Evolutionary conservation across 805 yeast genomes (phyloP).

Genomic region (Saturnispora besseyi): DNA sequence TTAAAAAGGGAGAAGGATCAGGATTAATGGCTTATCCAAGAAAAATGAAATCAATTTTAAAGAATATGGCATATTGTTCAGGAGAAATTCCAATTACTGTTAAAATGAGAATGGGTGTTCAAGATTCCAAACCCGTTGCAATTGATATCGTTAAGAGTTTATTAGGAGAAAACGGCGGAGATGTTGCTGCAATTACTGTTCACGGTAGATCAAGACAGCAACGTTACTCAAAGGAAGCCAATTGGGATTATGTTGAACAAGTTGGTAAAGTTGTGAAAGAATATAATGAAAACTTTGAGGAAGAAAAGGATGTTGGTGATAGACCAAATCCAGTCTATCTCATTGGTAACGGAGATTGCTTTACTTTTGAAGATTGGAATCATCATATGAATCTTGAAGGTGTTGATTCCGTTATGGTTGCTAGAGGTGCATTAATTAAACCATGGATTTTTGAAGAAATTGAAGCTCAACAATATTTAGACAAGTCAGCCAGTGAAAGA

Average conservation of each 20-base stretch:
- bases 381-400: conserved; percentile 53
- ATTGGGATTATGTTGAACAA: conserved; percentile 81
- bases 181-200: conserved; percentile 81
- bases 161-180: conserved; percentile 52
- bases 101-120: conserved; percentile 86
- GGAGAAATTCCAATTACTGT: conserved; percentile 91
- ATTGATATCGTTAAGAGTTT: conserved; percentile 61
- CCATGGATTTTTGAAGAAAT: conserved; percentile 99
- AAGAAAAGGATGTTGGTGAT: conserved; percentile 51
- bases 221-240: conserved; percentile 82
- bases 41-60: conserved; percentile 63
- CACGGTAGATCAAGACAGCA: conserved; percentile 98
- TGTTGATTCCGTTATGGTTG: conserved; percentile 93
- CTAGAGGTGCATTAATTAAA: conserved; percentile 93
- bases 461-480: conserved; percentile 80
- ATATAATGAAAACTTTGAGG: conserved; percentile 44
- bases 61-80: conserved; percentile 81
- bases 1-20: conserved; percentile 91
- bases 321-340: conserved; percentile 57
- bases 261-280: conserved; percentile 63
- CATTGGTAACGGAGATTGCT: conserved; percentile 93
- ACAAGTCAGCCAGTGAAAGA: conserved; percentile 85
- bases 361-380: conserved; percentile 82
- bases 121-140: conserved; percentile 85
- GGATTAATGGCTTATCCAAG: conserved; percentile 88